phyloP scores from a whole-genome alignment of 2,329 filamentous ascomycete genomes.

The Penicillium palitans region DNA sequence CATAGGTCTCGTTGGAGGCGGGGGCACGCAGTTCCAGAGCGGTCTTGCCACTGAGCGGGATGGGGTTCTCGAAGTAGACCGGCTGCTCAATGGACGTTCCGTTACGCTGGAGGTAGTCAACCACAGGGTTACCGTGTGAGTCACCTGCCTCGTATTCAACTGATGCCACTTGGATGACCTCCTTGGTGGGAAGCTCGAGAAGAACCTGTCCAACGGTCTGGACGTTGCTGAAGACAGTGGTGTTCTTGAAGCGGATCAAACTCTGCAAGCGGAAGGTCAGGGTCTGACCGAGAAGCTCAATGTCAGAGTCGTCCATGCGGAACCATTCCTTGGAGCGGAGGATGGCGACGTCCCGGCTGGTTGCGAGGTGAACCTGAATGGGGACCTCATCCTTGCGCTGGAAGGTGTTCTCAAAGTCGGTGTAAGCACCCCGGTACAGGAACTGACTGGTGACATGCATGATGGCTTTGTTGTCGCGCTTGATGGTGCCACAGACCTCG shows the following conservation, averaged over 20 bases:
- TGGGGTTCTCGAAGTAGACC: slow-evolving; percentile 94
- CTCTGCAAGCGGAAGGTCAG: slow-evolving; percentile 94
- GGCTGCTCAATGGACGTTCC: slow-evolving; percentile 93
- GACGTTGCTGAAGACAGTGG: slow-evolving; percentile 84
- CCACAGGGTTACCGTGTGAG: slow-evolving; percentile 93
- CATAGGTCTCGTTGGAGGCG: slow-evolving; percentile 96
- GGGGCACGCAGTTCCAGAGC: slow-evolving; percentile 86
- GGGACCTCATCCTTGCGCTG: slow-evolving; percentile 95
- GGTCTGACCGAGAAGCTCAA: slow-evolving; percentile 88
- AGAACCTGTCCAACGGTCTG: slow-evolving; percentile 91
- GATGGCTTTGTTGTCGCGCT: slow-evolving; percentile 75
- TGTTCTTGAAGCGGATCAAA: slow-evolving; percentile 91
- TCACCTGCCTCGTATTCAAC: slow-evolving; percentile 90
- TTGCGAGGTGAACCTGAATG: slow-evolving; percentile 85
- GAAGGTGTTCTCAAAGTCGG: slow-evolving; percentile 97
- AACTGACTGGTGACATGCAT: slow-evolving; percentile 99
- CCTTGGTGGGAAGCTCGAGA: slow-evolving; percentile 92
- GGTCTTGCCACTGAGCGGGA: slow-evolving; percentile 89
- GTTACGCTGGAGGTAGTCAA: slow-evolving; percentile 91
- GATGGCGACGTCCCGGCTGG: slow-evolving; percentile 88
- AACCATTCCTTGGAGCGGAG: slow-evolving; percentile 98
- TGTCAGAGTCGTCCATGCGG: slow-evolving; percentile 77
- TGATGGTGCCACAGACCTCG: slow-evolving; percentile 97
- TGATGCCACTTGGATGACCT: slow-evolving; percentile 94
- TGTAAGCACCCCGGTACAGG: slow-evolving; percentile 89